These are phyloP conservation scores for Phytopythium aichiense DNA, from an alignment of 352 stramenopile genomes.

Conservation along the genomic window DNA sequence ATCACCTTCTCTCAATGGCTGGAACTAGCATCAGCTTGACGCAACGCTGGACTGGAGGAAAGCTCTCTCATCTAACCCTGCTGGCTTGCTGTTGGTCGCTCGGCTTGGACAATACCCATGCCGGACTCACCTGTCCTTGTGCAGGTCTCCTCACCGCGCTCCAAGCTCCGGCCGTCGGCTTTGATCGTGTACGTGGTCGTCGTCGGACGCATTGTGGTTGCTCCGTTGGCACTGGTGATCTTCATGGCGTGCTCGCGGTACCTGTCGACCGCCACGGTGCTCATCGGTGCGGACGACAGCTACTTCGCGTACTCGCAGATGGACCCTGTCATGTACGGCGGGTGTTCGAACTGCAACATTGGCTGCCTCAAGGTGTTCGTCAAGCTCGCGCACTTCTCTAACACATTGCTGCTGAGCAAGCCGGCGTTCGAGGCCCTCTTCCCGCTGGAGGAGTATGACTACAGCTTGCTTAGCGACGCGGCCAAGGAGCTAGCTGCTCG, in stretches of 20 bases:
- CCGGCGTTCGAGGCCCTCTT: conserved; percentile 14
- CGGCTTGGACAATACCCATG: no score
- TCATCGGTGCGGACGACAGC: conserved; percentile 1
- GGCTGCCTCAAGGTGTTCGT: neutral
- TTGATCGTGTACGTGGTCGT: neutral
- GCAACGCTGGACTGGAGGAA: no score
- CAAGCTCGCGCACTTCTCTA: conserved; percentile 8
- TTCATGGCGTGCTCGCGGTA: neutral
- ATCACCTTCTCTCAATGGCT: no score
- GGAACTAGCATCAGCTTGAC: no score
- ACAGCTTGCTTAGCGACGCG: neutral
- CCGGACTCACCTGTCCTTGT: no score
- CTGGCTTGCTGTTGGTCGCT: no score
- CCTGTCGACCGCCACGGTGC: neutral
- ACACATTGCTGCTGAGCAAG: conserved; percentile 8
- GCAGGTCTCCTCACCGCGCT: no score
- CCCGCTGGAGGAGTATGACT: no score
- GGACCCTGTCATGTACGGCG: neutral
- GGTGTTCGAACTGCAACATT: neutral
- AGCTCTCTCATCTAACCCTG: no score
- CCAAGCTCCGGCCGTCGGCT: neutral
- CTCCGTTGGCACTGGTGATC: neutral
- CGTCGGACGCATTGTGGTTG: neutral
- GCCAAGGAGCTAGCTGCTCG: neutral
- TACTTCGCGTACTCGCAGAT: conserved; percentile 1